Base-by-base conservation (phyloP, 1,284 basidiomycete species). In the Lentinus polychrous region DNA sequence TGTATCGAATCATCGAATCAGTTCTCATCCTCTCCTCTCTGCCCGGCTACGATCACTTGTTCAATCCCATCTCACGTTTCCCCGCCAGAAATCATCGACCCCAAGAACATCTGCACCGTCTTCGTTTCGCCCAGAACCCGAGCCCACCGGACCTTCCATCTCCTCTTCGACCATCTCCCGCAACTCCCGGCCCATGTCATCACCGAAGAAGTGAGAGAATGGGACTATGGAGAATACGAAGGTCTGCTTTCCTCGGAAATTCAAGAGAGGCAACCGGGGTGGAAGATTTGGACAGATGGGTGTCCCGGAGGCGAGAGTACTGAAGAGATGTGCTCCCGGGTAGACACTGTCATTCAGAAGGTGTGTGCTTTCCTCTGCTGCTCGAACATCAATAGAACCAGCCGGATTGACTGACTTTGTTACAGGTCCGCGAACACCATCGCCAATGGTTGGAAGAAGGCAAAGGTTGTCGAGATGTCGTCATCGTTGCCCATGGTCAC, bases 161-260 rank as follows among this genome's bases (percentile, higher is more conserved):
- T 95, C 40, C 68, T 92, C 23, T 92, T 92, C 51, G 75, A 73
- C 15, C 75, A 81, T 52, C 62, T 79, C 35, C 62, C 66, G 2
- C 57, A 74, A 41, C 49, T 66, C 17, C 85, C 86, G 3, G 55
- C 72, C 42, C 79, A 83, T 57, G 61, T 73, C 22, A 62, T 81
- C 39, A 82, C 83, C 0, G 86, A 90, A 55, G 74, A 80, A 22
- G 78, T 78, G 38, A 72, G 79, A 43, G 88, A 94, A 66, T 94
- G 92, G 91, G 86, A 94, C 59, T 94, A 94, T 62, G 91, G 93
- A 22, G 79, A 89, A 8, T 95, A 91, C 60, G 93, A 96, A 64
- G 93, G 93, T 10, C 76, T 92, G 38, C 63, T 78, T 37, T 74
- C 84, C 14, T 68, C 77, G 23, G 87, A 94, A 58, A 95, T 95